Percentiles rank a stretch among this genome's conserved stretches.
Evolutionary conservation across 352 stramenopile species (phyloP).

Genomic region (Pythium folliculosum): DNA sequence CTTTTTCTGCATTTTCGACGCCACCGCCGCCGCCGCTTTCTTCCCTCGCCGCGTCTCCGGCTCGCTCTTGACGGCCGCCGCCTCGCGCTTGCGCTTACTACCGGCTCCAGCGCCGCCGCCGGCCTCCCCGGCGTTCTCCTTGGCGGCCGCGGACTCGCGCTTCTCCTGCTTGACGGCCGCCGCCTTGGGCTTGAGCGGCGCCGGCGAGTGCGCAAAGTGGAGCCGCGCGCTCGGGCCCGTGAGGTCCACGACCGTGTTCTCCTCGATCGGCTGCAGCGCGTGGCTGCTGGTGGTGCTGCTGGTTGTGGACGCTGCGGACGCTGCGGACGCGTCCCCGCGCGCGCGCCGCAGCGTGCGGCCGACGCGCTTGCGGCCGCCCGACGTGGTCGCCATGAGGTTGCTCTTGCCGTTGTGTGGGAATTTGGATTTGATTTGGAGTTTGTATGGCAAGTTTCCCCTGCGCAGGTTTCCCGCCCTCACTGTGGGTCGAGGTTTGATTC

Average conservation of each 20-base stretch:
- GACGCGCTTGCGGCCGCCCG: slow-evolving; percentile 34
- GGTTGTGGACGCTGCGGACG: background rate
- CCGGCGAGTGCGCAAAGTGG: slow-evolving; percentile 35
- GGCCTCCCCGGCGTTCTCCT: background rate
- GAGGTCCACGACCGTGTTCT: slow-evolving; percentile 56
- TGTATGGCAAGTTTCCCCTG: background rate
- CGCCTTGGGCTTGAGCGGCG: slow-evolving; percentile 19
- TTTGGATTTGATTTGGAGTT: background rate
- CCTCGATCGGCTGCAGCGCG: slow-evolving; percentile 54
- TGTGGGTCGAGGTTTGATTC: background rate
- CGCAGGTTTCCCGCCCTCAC: background rate
- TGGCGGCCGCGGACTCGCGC: slow-evolving; percentile 23
- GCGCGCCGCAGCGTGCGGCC: slow-evolving; percentile 50
- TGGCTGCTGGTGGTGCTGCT: slow-evolving; percentile 6
- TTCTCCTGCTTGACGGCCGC: slow-evolving; percentile 19
- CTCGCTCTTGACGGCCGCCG: background rate
- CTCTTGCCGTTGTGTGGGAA: background rate
- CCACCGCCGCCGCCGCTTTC: background rate
- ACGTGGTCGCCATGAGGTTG: slow-evolving; percentile 37
- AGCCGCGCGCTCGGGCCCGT: slow-evolving; percentile 26
- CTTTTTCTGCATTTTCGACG: background rate
- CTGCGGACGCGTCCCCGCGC: slow-evolving; percentile 7
- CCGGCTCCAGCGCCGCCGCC: background rate
- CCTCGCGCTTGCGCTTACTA: slow-evolving; percentile 27
- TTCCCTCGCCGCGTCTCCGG: background rate